Base-by-base conservation (phyloP, 202 grass and related monocot genomes). In the Brachypodium distachyon region DNA sequence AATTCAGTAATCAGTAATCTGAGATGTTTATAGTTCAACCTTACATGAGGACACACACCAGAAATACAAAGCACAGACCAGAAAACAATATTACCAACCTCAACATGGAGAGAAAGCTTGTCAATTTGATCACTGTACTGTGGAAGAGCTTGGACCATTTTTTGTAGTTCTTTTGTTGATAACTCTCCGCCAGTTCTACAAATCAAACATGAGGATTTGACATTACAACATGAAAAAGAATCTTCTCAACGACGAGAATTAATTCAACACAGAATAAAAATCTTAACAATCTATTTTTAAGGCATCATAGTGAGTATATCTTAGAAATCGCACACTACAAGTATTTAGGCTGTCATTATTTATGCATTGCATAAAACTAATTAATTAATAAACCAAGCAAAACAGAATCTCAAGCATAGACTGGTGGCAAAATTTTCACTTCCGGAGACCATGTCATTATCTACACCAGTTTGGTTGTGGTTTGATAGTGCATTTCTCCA, bases 41-140 rank as follows among this genome's bases (percentile, higher is more conserved):
- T 36, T 34, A 17, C 14, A n/a, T n/a, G n/a, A 47, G 29, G n/a
- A 26, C 17, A 29, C 42, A 23, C 6, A 40, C 25, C 17, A 14
- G 36, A 9, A 67, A 70, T 42, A 43, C 23, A 82, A 12, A 7
- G 16, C 17, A 50, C 9, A 29, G n/a, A 38, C 19, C 33, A 39
- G 1, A 70, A 60, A 89, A 62, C 0, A 73, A 53, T 71, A 69
- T 7, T 73, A 86, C 86, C 70, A 80, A 95, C 88, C 83, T 91
- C 92, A 34, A 95, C 88, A 72, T 95, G 88, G 8, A 95, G 75
- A 9, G 92, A 70, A 72, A 95, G 85, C 73, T 89, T 95, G 63
- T 95, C 92, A 43, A 95, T 85, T 95, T 95, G 92, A 67, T 95
- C 92, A 42, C 73, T 89, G 43, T 95, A 95, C 27, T 95, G 88